Percentiles rank a stretch among this genome's conserved stretches.
These are phyloP conservation scores for Coemansia reversa DNA, from an alignment of 192 early-diverging fungal genomes.

Conservation along the genomic window DNA sequence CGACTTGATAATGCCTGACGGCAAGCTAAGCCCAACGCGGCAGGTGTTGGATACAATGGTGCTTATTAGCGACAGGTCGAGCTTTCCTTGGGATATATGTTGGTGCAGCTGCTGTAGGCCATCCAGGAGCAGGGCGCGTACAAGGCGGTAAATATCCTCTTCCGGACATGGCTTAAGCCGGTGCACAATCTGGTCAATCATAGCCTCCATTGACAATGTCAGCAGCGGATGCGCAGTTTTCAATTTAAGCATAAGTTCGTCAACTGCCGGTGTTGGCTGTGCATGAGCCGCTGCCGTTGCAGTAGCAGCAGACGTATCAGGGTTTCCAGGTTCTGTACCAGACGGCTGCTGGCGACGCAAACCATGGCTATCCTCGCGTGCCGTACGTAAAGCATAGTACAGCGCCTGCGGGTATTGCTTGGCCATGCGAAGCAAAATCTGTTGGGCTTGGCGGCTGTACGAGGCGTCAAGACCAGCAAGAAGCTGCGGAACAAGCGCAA, in stretches of 20 bases:
- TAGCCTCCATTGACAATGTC: conserved; percentile 94
- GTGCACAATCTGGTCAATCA: conserved; percentile 97
- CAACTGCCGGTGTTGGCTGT: conserved; percentile 57
- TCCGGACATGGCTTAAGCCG: conserved; percentile 91
- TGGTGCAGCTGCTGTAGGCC: conserved; percentile 67
- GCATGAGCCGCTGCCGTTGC: conserved; percentile 12
- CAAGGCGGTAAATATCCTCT: conserved; percentile 96
- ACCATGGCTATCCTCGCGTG: conserved; percentile 80
- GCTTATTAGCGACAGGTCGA: conserved; percentile 26
- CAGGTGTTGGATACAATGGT: conserved; percentile 65
- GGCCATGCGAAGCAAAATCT: conserved; percentile 89
- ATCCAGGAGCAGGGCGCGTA: conserved; percentile 89
- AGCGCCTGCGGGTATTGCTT: conserved; percentile 86
- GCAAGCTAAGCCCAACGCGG: conserved; percentile 87
- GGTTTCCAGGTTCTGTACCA: background rate
- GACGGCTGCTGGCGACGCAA: conserved; percentile 55
- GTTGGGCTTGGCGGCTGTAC: conserved; percentile 65
- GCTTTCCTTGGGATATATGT: conserved; percentile 32
- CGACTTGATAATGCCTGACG: conserved; percentile 60
- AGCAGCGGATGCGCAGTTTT: conserved; percentile 95
- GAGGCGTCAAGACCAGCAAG: conserved; percentile 78
- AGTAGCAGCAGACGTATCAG: conserved; percentile 20
- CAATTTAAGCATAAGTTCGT: conserved; percentile 91
- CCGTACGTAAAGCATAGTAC: conserved; percentile 91
- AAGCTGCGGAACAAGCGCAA: conserved; percentile 96